Percentiles rank a stretch among this genome's conserved stretches.
Evolutionary conservation across 2,329 filamentous ascomycete species (phyloP).

Genomic region (Decorospora gaudefroyi): DNA sequence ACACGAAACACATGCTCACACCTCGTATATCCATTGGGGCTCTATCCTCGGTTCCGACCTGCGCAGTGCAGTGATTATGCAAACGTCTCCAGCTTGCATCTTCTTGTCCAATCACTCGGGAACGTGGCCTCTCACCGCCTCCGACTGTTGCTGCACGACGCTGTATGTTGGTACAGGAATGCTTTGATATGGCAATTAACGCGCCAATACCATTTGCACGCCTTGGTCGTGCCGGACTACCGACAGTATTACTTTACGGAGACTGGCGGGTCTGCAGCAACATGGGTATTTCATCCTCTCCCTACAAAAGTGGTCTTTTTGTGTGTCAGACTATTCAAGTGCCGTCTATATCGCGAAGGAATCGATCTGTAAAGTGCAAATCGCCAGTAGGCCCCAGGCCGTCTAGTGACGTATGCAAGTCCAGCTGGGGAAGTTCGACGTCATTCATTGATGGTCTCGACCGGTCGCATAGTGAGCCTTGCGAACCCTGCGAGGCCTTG

Average conservation of each 20-base stretch:
- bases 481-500: slow-evolving; percentile 31
- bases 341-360: slow-evolving; percentile 31
- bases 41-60: slow-evolving; percentile 17
- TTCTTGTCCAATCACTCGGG: slow-evolving; percentile 44
- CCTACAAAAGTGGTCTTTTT: neutral
- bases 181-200: slow-evolving; percentile 5
- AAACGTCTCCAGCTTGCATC: slow-evolving; percentile 17
- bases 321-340: slow-evolving; percentile 11
- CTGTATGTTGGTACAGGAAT: slow-evolving; percentile 11
- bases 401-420: slow-evolving; percentile 31
- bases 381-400: slow-evolving; percentile 27
- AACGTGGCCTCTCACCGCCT: slow-evolving; percentile 46
- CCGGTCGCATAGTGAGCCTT: slow-evolving; percentile 8
- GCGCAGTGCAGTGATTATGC: slow-evolving; percentile 21
- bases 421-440: slow-evolving; percentile 26
- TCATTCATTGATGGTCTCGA: slow-evolving; percentile 16
- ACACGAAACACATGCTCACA: slow-evolving; percentile 16
- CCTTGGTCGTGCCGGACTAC: slow-evolving; percentile 5
- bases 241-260: neutral
- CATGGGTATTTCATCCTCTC: slow-evolving; percentile 1
- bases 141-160: slow-evolving; percentile 19
- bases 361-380: slow-evolving; percentile 35
- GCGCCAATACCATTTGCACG: slow-evolving; percentile 3
- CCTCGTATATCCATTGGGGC: slow-evolving; percentile 14
- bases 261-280: neutral